These are phyloP conservation scores for Helminthosporium solani DNA, from an alignment of 2,329 filamentous ascomycete species.

Conservation along the genomic window DNA sequence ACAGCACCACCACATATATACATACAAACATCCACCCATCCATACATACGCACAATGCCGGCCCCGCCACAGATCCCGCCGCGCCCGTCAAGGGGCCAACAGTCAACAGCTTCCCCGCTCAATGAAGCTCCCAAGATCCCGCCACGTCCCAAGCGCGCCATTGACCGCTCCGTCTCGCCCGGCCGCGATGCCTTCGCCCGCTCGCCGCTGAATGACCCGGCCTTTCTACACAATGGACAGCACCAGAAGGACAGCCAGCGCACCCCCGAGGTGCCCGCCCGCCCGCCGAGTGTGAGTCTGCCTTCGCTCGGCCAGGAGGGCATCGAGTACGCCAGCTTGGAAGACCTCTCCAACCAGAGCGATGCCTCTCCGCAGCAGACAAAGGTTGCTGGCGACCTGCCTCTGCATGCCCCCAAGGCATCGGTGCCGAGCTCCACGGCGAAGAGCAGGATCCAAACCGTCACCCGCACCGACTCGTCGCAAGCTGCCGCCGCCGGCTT, in stretches of 20 bases:
- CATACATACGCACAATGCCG: conserved; percentile 45
- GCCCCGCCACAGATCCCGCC: conserved; percentile 59
- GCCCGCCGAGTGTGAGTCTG: conserved; percentile 75
- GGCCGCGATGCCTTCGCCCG: conserved; percentile 76
- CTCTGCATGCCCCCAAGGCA: conserved; percentile 85
- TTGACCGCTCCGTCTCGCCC: conserved; percentile 76
- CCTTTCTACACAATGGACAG: conserved; percentile 49
- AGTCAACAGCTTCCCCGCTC: conserved; percentile 44
- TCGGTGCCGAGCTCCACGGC: conserved; percentile 79
- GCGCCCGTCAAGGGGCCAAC: conserved; percentile 59
- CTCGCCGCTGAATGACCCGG: conserved; percentile 77
- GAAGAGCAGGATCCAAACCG: conserved; percentile 76
- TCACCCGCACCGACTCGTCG: conserved; percentile 89
- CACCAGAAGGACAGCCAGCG: conserved; percentile 37
- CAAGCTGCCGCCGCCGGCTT: conserved; percentile 83
- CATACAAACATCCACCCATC: conserved; percentile 6
- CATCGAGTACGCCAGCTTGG: conserved; percentile 74
- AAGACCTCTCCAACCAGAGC: conserved; percentile 40
- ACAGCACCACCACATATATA: conserved; percentile 9
- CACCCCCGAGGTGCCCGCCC: conserved; percentile 49
- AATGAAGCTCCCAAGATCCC: conserved; percentile 70
- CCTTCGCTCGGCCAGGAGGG: conserved; percentile 89
- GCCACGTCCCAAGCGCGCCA: conserved; percentile 68
- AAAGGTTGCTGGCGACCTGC: conserved; percentile 75
- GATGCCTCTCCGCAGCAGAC: conserved; percentile 64